phyloP scores from a whole-genome alignment of 768 basidiomycete species.

The Rubroboletus satanas region DNA sequence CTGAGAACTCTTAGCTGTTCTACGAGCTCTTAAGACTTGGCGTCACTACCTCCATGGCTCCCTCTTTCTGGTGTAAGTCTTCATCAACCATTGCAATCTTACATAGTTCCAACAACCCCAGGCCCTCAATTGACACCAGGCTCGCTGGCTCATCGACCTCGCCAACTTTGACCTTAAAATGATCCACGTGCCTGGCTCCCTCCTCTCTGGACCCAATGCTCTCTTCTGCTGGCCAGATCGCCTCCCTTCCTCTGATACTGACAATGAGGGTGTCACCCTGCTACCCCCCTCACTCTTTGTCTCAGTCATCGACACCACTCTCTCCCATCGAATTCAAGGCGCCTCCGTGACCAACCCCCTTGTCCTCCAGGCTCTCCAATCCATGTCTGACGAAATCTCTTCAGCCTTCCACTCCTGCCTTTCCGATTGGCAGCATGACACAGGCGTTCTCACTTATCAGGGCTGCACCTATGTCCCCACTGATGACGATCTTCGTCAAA shows the following conservation, averaged over 20 bases:
- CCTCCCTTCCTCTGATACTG: rapidly evolving
- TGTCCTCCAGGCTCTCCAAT: not conserved
- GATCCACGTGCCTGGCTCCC: rapidly evolving
- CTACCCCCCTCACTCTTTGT: no score
- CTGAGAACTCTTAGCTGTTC: not conserved
- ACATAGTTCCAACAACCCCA: not conserved
- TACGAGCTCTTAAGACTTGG: not conserved
- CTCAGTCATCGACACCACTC: not conserved
- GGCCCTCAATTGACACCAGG: not conserved
- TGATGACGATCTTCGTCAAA: rapidly evolving
- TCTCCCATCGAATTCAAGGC: no score
- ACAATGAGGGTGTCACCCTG: rapidly evolving
- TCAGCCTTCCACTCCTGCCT: rapidly evolving
- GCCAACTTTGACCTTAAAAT: not conserved
- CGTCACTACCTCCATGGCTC: not conserved
- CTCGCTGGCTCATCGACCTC: not conserved
- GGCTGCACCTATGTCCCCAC: rapidly evolving
- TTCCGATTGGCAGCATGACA: rapidly evolving
- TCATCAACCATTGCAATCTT: not conserved
- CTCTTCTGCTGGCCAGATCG: rapidly evolving
- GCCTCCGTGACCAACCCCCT: no score
- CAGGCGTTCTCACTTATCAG: not conserved
- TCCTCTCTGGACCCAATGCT: rapidly evolving
- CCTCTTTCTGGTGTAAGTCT: rapidly evolving
- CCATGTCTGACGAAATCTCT: rapidly evolving